These are phyloP conservation scores for Hypoxylon subgilvum DNA, from an alignment of 495 filamentous ascomycete genomes.

Conservation along the genomic window DNA sequence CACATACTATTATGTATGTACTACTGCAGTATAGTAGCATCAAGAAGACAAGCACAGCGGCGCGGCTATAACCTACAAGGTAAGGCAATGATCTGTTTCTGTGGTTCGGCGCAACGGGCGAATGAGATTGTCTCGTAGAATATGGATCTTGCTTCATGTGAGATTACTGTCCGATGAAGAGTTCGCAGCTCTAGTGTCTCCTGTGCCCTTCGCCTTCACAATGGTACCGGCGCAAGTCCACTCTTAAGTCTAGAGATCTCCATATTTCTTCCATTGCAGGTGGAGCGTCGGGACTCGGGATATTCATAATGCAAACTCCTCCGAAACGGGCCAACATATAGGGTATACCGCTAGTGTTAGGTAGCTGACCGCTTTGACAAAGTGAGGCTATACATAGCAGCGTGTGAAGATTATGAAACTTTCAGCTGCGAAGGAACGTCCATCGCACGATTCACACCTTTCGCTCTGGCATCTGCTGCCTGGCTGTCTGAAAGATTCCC, in stretches of 20 bases:
- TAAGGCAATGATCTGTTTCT: constrained; percentile 11
- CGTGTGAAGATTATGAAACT: constrained; percentile 16
- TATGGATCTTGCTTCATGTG: constrained; percentile 32
- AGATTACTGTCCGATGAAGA: constrained; percentile 33
- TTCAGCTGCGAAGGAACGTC: background rate
- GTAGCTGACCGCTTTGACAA: constrained; percentile 28
- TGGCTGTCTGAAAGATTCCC: background rate
- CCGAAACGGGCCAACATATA: constrained; percentile 22
- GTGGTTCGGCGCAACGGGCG: background rate
- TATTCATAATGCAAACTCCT: constrained; percentile 17
- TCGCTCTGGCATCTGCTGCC: background rate
- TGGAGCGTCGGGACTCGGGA: constrained; percentile 29
- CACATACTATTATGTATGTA: too few species aligned
- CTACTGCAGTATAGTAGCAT: too few species aligned
- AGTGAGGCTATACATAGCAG: constrained; percentile 20
- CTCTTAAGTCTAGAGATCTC: constrained; percentile 18
- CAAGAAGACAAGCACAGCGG: constrained; percentile 19
- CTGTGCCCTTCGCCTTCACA: constrained; percentile 8
- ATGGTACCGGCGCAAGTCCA: constrained; percentile 24
- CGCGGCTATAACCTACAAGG: background rate
- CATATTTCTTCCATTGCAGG: constrained; percentile 16
- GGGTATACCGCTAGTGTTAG: constrained; percentile 27
- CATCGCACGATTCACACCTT: background rate
- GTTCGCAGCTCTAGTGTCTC: constrained; percentile 31
- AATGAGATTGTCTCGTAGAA: constrained; percentile 20